Base-by-base conservation (phyloP, 2,329 filamentous ascomycete species). In the Cercospora sp. region DNA sequence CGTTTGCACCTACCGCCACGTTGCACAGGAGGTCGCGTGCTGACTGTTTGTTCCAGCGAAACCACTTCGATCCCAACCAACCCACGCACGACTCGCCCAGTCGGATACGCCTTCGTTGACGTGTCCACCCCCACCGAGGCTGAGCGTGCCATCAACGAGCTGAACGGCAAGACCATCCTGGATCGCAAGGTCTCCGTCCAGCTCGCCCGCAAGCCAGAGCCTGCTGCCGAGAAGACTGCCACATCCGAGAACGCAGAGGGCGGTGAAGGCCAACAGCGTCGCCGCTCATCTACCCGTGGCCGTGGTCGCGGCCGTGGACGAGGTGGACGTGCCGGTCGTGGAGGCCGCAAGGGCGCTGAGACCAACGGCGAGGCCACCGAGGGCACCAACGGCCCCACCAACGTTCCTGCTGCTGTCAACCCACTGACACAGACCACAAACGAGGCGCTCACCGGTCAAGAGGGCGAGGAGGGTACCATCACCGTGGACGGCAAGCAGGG, bases 171-270 rank as follows among this genome's bases (percentile, higher is more conserved):
- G 87, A 93, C 96, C 85, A 95, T 99, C 78, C 89, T 98, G 69
- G 93, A 97, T 83, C 94, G 95, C 83, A 98, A 98, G 90, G 95
- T 98, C 79, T 98, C 94, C 57, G 95, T 99, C 75, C 95, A 99
- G 86, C 91, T 97, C 78, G 95, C 95, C 79, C 94, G 94, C 85
- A 98, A 97, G 88, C 94, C 94, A 69, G 94, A 98, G 85, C 87
- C 91, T 74, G 87, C 90, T 77, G 89, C 88, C 74, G 91, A 93
- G 82, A 90, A 88, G 75, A 91, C 93, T 82, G 92, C 93, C 78
- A 88, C 87, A 80, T 85, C 84, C 74, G 92, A 91, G 81, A 91
- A 85, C 76, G 86, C 89, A 77, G 93, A 97, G 82, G 90, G 87
- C 78, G 89, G 88, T 80, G 88, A 87, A 74, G 90, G 90, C 77